Evolutionary conservation across 352 stramenopile genomes (phyloP), one percentile per base, ranked within the genome.

Genomic region (Thalassiosira exigua): DNA sequence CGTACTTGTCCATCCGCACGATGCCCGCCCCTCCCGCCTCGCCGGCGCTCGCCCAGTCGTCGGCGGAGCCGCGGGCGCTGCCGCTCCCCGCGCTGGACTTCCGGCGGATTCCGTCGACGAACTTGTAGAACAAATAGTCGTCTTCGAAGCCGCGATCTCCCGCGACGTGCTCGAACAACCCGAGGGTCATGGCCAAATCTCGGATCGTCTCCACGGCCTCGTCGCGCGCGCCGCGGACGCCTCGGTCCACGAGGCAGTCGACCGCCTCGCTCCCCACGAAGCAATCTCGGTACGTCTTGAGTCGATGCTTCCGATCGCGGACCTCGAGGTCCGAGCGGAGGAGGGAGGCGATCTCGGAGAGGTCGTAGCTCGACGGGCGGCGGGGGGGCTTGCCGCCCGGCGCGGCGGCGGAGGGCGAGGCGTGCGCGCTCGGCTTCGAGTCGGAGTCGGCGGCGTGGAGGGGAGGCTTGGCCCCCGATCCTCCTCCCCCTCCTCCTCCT

Each of bases 261-360:
- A 90, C 83, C 17, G 79, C 83, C 65, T 90, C 79, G 17, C 14
- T 69, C 0, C 75, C 83, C 22, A 90, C 72, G 50, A 90, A 90
- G 30, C 70, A 85, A 33, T 82, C 19, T n/a, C 79, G 79, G 67
- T 88, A 90, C 0, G 66, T 88, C 33, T 69, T 81, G 12, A 88
- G 36, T 39, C 64, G 77, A 48, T 87, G 88, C 19, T 62, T 88
- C 4, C 83, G 67, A 69, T 90, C 76, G 46, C 77, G 60, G 12
- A 90, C 53, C n/a, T 82, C 46, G 3, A 90, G 36, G 14, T 44
- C 36, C 14, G 7, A 14, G 14, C 36, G 36, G 36, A 44, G 36
- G 7, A 14, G 36, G 36, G 7, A 14, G 36, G 36, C 36, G 7
- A 44, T 14, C 7, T 44, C 36, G 36, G 36, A 14, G 36, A 14